Evolutionary conservation across 2,329 filamentous ascomycete species (phyloP).

Genomic region (Basipetospora chlamydospora): DNA sequence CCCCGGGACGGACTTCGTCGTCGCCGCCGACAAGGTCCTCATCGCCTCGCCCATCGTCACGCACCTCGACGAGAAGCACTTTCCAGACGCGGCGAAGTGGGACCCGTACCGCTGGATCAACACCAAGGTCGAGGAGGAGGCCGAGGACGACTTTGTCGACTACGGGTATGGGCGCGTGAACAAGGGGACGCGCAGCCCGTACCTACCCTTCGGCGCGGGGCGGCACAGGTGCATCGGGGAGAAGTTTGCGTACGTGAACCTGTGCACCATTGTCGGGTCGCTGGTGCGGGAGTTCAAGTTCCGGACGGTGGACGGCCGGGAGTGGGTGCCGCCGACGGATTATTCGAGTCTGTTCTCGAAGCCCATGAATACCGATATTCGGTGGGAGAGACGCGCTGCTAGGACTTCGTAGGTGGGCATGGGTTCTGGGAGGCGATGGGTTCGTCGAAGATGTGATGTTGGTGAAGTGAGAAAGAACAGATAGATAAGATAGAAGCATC

Average conservation of each 20-base stretch:
- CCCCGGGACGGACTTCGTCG: constrained; percentile 37
- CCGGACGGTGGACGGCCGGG: constrained; percentile 37
- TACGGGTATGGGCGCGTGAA: constrained; percentile 17
- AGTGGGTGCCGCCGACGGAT: constrained; percentile 47
- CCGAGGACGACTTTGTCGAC: constrained; percentile 12
- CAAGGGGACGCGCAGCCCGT: constrained; percentile 20
- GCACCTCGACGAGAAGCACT: constrained; percentile 39
- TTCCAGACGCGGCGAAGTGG: constrained; percentile 25
- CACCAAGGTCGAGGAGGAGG: constrained; percentile 7
- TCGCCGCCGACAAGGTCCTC: constrained; percentile 34
- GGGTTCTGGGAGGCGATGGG: no score
- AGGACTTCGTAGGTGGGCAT: not conserved
- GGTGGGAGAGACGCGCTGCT: constrained; percentile 17
- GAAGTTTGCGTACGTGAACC: constrained; percentile 59
- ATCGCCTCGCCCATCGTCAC: constrained; percentile 28
- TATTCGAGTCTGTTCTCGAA: constrained; percentile 36
- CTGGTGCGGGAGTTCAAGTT: constrained; percentile 49
- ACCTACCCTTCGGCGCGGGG: constrained; percentile 59
- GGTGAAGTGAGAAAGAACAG: no score
- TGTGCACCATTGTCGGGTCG: constrained; percentile 48
- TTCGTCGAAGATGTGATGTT: no score
- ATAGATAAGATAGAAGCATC: no score
- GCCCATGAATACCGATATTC: constrained; percentile 18
- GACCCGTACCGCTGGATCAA: constrained; percentile 19
- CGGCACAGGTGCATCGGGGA: constrained; percentile 63